These are phyloP conservation scores for Tuctoria greenei DNA, from an alignment of 176 grass and related monocot species.

Conservation along the genomic window DNA sequence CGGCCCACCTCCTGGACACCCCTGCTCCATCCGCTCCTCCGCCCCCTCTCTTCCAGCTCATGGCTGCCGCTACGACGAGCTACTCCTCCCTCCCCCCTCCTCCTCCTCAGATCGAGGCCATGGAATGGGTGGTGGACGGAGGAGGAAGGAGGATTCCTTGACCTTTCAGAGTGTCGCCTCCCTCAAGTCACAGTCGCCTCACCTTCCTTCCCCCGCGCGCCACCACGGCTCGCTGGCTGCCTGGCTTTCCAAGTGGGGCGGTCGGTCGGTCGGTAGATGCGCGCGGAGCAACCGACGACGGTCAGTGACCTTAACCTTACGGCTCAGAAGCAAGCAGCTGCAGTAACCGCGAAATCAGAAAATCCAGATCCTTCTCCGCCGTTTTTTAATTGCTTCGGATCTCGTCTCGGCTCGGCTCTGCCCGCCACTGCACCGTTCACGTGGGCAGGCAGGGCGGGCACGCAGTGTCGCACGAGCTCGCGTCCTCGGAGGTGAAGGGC, in stretches of 20 bases:
- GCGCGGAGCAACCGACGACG: conserved; percentile 15
- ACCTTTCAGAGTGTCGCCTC: not conserved
- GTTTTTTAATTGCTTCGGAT: conserved; percentile 1
- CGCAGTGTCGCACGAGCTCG: not conserved
- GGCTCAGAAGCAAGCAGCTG: not conserved
- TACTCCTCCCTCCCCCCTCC: not conserved
- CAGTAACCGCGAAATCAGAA: not conserved
- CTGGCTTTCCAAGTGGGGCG: conserved; percentile 6
- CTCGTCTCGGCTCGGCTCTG: not conserved
- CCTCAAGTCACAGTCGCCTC: not conserved
- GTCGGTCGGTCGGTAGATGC: not conserved
- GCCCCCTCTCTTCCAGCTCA: conserved; percentile 51
- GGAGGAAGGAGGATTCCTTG: not conserved
- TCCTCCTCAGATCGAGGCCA: conserved; percentile 13
- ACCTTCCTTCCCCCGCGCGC: not conserved
- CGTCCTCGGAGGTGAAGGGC: not conserved
- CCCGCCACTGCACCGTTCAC: not conserved
- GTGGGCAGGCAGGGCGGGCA: not conserved
- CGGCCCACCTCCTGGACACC: conserved; percentile 63
- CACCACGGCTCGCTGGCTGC: not conserved
- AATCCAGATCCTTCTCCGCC: not conserved
- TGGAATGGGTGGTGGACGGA: not conserved
- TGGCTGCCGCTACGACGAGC: conserved; percentile 16
- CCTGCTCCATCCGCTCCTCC: conserved; percentile 43
- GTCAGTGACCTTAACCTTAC: not conserved